These are phyloP conservation scores for Lathyrus aphaca DNA, from an alignment of 306 rosid species.

Conservation along the genomic window DNA sequence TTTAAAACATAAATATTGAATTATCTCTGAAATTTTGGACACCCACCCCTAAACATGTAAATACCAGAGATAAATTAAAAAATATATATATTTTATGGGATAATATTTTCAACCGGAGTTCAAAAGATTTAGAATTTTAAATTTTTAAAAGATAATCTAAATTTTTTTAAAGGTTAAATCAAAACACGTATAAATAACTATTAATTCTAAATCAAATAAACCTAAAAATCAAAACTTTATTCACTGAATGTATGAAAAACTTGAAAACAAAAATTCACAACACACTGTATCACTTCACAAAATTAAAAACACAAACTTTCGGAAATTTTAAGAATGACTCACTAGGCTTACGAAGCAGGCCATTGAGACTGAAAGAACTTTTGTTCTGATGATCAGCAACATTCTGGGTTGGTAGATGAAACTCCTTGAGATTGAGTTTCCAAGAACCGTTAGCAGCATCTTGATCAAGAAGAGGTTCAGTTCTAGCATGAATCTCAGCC, in stretches of 20 bases:
- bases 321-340: neutral
- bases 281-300: neutral
- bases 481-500: slow-evolving; percentile 29
- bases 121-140: too few relatives aligned
- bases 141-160: too few relatives aligned
- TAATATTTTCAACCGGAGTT: too few relatives aligned
- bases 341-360: slow-evolving; percentile 41
- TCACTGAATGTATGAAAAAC: neutral
- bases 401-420: slow-evolving; percentile 29
- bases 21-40: too few relatives aligned
- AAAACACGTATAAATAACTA: too few relatives aligned
- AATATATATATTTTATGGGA: too few relatives aligned
- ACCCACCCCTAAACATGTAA: too few relatives aligned
- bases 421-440: slow-evolving; percentile 49
- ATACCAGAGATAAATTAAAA: too few relatives aligned
- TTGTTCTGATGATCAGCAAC: neutral
- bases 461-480: slow-evolving; percentile 35
- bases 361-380: slow-evolving; percentile 9
- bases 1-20: too few relatives aligned
- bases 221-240: slow-evolving; percentile 19
- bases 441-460: slow-evolving; percentile 18
- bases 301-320: neutral
- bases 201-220: neutral
- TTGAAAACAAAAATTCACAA: neutral
- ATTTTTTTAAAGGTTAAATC: too few relatives aligned